These are phyloP conservation scores for Exophiala xenobiotica DNA, from an alignment of 2,329 filamentous ascomycete genomes.

Conservation along the genomic window DNA sequence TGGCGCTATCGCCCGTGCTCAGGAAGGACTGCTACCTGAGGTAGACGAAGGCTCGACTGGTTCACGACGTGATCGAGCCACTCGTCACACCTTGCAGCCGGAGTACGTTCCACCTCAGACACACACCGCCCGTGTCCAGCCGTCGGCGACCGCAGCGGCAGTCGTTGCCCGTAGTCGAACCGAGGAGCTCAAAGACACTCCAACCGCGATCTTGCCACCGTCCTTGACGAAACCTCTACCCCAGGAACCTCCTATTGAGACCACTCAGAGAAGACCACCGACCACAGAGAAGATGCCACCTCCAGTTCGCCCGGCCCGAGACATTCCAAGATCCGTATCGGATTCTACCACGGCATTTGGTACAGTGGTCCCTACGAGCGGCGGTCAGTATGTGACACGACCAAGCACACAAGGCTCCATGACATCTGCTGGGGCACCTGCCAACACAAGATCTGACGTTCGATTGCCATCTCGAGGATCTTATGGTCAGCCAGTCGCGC, in stretches of 20 bases:
- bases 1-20: conserved; percentile 45
- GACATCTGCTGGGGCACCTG: conserved; percentile 56
- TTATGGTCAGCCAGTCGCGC: conserved; percentile 85
- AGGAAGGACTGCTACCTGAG: conserved; percentile 31
- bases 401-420: conserved; percentile 82
- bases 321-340: conserved; percentile 54
- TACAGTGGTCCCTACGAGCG: conserved; percentile 34
- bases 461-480: conserved; percentile 72
- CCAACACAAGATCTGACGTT: conserved; percentile 38
- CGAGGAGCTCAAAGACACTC: conserved; percentile 43
- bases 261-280: conserved; percentile 12
- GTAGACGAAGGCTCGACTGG: conserved; percentile 63
- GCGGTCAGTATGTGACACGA: conserved; percentile 47
- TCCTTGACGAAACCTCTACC: conserved; percentile 55
- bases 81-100: conserved; percentile 91
- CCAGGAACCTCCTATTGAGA: conserved; percentile 52
- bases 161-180: conserved; percentile 35
- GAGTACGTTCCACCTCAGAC: conserved; percentile 94
- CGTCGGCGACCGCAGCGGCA: conserved; percentile 30
- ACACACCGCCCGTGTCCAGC: conserved; percentile 72
- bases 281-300: conserved; percentile 45
- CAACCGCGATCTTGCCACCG: conserved; percentile 31
- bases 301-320: conserved; percentile 49
- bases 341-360: conserved; percentile 58
- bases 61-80: conserved; percentile 70